phyloP scores from a whole-genome alignment of 116 monocot species.

The Zostera marina region DNA sequence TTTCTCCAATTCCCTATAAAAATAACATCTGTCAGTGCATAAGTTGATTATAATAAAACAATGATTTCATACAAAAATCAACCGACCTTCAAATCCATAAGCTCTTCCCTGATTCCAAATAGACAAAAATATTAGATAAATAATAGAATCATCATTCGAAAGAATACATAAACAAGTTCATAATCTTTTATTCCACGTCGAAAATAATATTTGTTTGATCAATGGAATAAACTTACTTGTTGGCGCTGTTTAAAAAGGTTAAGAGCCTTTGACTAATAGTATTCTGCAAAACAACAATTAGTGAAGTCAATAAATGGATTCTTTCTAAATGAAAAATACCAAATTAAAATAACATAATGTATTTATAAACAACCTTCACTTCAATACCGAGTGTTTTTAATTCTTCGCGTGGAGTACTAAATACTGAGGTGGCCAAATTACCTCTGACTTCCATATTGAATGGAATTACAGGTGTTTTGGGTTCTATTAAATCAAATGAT shows the following conservation, averaged over 20 bases:
- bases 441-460: constrained; percentile 7
- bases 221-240: constrained; percentile 21
- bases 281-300: constrained; percentile 18
- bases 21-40: not conserved
- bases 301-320: not conserved
- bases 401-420: constrained; percentile 20
- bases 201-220: not conserved
- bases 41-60: not conserved
- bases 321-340: not conserved
- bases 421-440: constrained; percentile 3
- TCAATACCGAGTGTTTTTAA: constrained; percentile 24
- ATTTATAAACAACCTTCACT: constrained; percentile 26
- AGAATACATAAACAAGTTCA: not conserved
- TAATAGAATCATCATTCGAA: not conserved
- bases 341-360: not conserved
- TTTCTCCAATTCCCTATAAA: constrained; percentile 50
- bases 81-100: constrained; percentile 31
- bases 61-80: not conserved
- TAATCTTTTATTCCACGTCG: not conserved
- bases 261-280: constrained; percentile 31
- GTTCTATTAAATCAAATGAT: constrained; percentile 10
- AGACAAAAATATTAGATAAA: not conserved
- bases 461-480: constrained; percentile 27
- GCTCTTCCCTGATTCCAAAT: constrained; percentile 26
- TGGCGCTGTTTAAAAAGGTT: constrained; percentile 34